Base-by-base conservation (phyloP, 305 asterid species). In the Fraxinus latifolia region DNA sequence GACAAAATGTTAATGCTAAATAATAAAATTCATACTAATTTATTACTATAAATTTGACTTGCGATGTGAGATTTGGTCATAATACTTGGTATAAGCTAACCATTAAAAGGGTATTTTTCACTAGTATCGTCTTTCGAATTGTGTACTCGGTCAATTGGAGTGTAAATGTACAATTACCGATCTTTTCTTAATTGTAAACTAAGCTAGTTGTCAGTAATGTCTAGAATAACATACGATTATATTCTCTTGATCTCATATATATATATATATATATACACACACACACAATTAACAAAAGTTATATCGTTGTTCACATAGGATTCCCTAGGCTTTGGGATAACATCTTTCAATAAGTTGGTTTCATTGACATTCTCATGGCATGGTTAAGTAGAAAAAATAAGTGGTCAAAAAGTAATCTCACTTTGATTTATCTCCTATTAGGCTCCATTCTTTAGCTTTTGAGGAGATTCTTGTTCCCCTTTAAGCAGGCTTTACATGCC, bases 371-470 rank as follows among this genome's bases (percentile, higher is more conserved):
- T 85, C 65, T 84, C 34, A 74, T 87, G 87, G 85, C 91, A 86
- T 85, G 88, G 85, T 83, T 67, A 81, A 86, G 84, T 79, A 83
- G 73, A 77, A 88, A 87, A 89, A 87, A 89, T 77, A 74, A 80
- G 77, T 92, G 95, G 98, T 94, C 94, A 94, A 94, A 94, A 93
- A 84, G 97, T 82, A 86, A 92, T 83, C 83, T 88, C 83, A 80
- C 85, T 90, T 87, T 89, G 87, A 88, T 86, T 86, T 86, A 91
- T 90, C 88, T 88, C 87, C 89, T 88, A 86, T 92, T 90, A 89
- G 84, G 90, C 91, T 92, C 93, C 94, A 90, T 91, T 90, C 89
- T 84, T 81, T 92, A 81, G 93, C 95, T 92, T 93, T 93, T 90
- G 84, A 87, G 90, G 89, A 92, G 97, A 93, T 93, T 94, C 93